These are phyloP conservation scores for Omphalotus olearius DNA, from an alignment of 1,284 basidiomycete genomes.

Conservation along the genomic window DNA sequence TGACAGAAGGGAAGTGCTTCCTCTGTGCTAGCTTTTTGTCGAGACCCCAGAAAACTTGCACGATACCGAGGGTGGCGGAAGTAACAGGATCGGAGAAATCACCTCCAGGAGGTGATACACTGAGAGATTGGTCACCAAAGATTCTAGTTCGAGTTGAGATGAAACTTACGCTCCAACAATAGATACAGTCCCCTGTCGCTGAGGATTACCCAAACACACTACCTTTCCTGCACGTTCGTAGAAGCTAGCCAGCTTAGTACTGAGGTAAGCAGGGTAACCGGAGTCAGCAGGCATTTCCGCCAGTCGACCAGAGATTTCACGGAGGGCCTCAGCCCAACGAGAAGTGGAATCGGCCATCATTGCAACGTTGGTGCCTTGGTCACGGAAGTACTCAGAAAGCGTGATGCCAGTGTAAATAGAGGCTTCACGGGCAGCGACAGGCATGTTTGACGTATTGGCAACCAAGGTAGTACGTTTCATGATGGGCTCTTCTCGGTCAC, in stretches of 20 bases:
- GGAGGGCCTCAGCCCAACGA: constrained; percentile 98
- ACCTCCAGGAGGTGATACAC: constrained; percentile 97
- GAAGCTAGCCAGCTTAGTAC: constrained; percentile 95
- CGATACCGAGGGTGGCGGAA: constrained; percentile 94
- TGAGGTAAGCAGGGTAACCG: constrained; percentile 96
- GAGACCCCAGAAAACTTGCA: constrained; percentile 97
- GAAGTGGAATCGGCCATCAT: constrained; percentile 99
- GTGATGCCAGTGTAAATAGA: constrained; percentile 99
- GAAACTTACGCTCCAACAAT: constrained; percentile 94
- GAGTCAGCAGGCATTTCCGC: constrained; percentile 99
- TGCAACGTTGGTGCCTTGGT: constrained; percentile 95
- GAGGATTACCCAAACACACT: constrained; percentile 86
- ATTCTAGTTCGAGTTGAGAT: not conserved
- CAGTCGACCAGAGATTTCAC: constrained; percentile 98
- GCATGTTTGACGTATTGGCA: constrained; percentile 99
- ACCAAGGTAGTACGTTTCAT: constrained; percentile 99
- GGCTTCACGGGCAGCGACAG: constrained; percentile 98
- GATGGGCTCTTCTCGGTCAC: constrained; percentile 95
- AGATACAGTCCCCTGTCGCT: constrained; percentile 89
- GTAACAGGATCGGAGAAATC: constrained; percentile 99
- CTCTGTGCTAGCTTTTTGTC: constrained; percentile 97
- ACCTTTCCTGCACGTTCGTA: constrained; percentile 99
- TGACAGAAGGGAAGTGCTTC: constrained; percentile 98
- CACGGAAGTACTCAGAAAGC: constrained; percentile 98
- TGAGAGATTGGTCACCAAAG: constrained; percentile 27